Evolutionary conservation across 192 early-diverging fungal genomes (phyloP).

Genomic region (Rhizophlyctis rosea): DNA sequence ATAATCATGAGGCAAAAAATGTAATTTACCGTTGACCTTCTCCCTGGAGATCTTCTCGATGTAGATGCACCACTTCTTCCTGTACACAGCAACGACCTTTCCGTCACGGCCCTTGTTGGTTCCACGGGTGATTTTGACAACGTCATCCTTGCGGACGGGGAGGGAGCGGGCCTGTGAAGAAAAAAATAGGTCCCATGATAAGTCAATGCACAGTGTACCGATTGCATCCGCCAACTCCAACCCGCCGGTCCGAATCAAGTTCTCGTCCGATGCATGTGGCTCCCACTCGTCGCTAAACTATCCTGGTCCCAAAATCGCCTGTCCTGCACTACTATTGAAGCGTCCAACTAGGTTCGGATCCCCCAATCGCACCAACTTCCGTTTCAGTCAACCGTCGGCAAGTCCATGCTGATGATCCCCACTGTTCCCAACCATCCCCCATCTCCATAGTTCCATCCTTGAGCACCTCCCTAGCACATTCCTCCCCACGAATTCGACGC

Average conservation of each 20-base stretch:
- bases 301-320: no score
- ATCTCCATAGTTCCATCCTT: neutral
- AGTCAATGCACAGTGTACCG: neutral
- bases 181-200: constrained; percentile 16
- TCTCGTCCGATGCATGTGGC: no score
- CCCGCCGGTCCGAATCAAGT: no score
- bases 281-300: no score
- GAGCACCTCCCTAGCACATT: neutral
- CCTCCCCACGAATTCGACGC: constrained; percentile 1
- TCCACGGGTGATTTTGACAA: constrained; percentile 94
- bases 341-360: no score
- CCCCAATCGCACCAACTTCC: no score
- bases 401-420: no score
- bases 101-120: constrained; percentile 96
- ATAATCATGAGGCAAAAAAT: neutral
- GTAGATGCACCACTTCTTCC: constrained; percentile 99
- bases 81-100: constrained; percentile 95
- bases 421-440: neutral
- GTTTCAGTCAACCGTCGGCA: no score
- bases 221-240: neutral
- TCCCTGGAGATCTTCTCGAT: constrained; percentile 95
- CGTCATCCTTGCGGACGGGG: constrained; percentile 97
- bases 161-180: constrained; percentile 75
- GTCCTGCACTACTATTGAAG: no score
- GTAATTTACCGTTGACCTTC: constrained; percentile 86